phyloP scores from a whole-genome alignment of 2,329 filamentous ascomycete genomes.

The Fonsecaea multimorphosa region DNA sequence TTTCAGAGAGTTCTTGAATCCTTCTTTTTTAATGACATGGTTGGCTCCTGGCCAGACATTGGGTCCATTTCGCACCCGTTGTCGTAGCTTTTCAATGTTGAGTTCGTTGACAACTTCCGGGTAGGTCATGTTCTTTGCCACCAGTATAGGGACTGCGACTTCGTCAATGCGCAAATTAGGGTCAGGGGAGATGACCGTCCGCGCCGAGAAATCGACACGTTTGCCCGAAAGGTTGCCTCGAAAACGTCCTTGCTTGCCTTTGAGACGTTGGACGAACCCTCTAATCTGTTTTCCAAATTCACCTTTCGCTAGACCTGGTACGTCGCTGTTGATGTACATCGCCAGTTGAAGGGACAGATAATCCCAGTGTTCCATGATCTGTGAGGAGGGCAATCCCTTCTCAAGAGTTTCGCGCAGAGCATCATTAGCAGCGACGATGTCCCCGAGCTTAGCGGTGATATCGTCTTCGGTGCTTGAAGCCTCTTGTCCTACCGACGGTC shows the following conservation, averaged over 20 bases:
- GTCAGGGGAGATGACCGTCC: constrained; percentile 97
- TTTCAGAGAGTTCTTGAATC: constrained; percentile 76
- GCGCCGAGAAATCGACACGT: constrained; percentile 96
- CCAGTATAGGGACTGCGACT: constrained; percentile 85
- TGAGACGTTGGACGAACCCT: constrained; percentile 92
- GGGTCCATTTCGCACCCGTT: constrained; percentile 76
- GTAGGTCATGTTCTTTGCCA: constrained; percentile 97
- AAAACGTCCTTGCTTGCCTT: constrained; percentile 97
- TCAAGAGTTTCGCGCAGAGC: constrained; percentile 82
- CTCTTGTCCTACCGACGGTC: constrained; percentile 92
- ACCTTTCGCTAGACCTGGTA: constrained; percentile 87
- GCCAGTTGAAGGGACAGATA: constrained; percentile 93
- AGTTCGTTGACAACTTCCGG: constrained; percentile 84
- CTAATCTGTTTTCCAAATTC: constrained; percentile 87
- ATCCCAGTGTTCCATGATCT: constrained; percentile 98
- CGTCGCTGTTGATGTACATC: constrained; percentile 97
- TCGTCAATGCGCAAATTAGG: constrained; percentile 93
- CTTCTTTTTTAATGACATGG: constrained; percentile 72
- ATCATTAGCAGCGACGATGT: constrained; percentile 91
- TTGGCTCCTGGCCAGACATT: constrained; percentile 88
- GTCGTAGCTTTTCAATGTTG: constrained; percentile 81
- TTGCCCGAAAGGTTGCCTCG: constrained; percentile 96
- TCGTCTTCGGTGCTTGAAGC: constrained; percentile 95
- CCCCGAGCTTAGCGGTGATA: constrained; percentile 92
- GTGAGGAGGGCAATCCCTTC: constrained; percentile 82